These are phyloP conservation scores for Fraxinus excelsior DNA, from an alignment of 257 asterid genomes.

Conservation along the genomic window DNA sequence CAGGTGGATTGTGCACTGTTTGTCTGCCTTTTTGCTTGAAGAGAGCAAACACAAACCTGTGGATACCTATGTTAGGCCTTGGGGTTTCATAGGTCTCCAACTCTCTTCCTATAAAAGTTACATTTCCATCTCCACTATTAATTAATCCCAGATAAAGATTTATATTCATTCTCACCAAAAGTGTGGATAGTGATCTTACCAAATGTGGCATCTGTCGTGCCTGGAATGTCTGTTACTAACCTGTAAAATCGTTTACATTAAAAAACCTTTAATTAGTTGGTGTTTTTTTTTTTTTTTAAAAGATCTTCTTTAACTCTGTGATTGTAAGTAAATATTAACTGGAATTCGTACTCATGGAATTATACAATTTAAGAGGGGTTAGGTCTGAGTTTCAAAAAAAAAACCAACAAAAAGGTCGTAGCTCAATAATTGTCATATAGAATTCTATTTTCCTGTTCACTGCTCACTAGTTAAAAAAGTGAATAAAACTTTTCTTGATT, in stretches of 20 bases:
- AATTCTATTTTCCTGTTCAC: too few species aligned
- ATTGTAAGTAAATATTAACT: too few species aligned
- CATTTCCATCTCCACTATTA: too few species aligned
- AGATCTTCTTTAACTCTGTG: too few species aligned
- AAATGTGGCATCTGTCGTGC: conserved; percentile 79
- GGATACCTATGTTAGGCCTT: conserved; percentile 73
- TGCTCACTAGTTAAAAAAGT: too few species aligned
- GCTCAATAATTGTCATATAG: too few species aligned
- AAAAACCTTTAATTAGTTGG: too few species aligned
- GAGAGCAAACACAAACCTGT: conserved; percentile 73
- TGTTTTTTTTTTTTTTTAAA: background rate
- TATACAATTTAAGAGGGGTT: too few species aligned
- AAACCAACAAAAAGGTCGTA: too few species aligned
- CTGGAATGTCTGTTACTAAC: conserved; percentile 89
- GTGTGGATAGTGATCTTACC: conserved; percentile 44
- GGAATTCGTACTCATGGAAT: too few species aligned
- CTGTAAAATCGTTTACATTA: conserved; percentile 32
- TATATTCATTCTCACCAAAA: background rate
- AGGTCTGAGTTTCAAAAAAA: too few species aligned
- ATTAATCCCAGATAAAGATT: background rate
- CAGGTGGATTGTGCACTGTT: conserved; percentile 51
- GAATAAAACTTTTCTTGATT: too few species aligned
- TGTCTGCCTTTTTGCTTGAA: conserved; percentile 68
- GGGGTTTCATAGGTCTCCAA: conserved; percentile 66
- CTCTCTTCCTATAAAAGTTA: conserved; percentile 51